Conservation (phyloP, 345 rosid species). For the Salix exigua region DNA sequence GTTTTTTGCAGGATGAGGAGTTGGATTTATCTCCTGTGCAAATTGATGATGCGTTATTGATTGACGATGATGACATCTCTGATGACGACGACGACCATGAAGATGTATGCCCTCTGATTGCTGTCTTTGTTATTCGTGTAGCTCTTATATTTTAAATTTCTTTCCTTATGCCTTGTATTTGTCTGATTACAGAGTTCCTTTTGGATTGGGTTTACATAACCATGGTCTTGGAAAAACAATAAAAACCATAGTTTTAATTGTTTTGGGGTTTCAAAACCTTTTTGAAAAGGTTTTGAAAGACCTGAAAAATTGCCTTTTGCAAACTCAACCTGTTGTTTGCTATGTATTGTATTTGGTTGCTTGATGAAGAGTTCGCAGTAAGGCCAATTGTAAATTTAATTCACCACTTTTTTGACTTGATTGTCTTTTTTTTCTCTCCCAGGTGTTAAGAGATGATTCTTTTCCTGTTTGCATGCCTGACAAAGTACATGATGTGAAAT, state of each 20-base stretch:
- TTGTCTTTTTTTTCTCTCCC: slow-evolving; percentile 15
- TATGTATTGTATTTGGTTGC: background rate
- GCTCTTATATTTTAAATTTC: background rate
- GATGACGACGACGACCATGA: slow-evolving; percentile 94
- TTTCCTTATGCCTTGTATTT: background rate
- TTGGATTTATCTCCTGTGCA: slow-evolving; percentile 84
- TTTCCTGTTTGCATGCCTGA: slow-evolving; percentile 91
- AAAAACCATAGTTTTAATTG: background rate
- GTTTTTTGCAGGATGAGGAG: slow-evolving; percentile 74
- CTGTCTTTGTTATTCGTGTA: background rate
- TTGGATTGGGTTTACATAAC: background rate
- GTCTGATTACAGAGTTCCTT: background rate
- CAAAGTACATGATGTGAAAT: slow-evolving; percentile 90
- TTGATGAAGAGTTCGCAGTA: background rate
- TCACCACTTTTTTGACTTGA: background rate
- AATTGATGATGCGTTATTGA: slow-evolving; percentile 89
- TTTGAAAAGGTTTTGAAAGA: background rate
- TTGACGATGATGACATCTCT: slow-evolving; percentile 96
- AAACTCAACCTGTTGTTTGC: background rate
- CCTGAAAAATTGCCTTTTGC: background rate
- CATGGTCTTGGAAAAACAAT: background rate
- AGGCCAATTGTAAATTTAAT: background rate
- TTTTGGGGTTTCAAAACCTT: background rate
- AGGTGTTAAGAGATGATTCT: slow-evolving; percentile 84
- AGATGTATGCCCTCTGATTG: slow-evolving; percentile 60